These are phyloP conservation scores for Ceratocystis colombiana DNA, from an alignment of 2,329 filamentous ascomycete species.

Conservation along the genomic window DNA sequence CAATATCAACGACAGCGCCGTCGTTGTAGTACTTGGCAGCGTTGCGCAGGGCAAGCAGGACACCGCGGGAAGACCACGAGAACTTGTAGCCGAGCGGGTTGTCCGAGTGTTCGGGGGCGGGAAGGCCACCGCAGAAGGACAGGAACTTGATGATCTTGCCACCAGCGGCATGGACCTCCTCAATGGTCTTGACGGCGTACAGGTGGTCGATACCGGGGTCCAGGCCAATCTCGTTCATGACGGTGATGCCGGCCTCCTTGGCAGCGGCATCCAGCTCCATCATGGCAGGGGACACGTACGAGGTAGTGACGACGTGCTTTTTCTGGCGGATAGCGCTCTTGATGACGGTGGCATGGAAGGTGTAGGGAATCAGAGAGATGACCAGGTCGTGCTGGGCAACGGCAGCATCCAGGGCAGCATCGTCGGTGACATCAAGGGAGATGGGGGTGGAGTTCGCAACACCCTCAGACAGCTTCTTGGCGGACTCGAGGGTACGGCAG, in stretches of 20 bases:
- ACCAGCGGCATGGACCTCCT: constrained; percentile 73
- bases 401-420: constrained; percentile 65
- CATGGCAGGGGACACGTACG: constrained; percentile 89
- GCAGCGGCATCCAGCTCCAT: constrained; percentile 69
- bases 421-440: constrained; percentile 73
- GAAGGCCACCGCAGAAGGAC: constrained; percentile 74
- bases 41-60: constrained; percentile 78
- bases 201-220: constrained; percentile 64
- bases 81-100: constrained; percentile 89
- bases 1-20: constrained; percentile 60
- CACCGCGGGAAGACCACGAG: constrained; percentile 69
- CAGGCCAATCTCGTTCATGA: constrained; percentile 90
- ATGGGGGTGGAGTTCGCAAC: constrained; percentile 65
- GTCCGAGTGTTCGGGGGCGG: constrained; percentile 60
- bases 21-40: constrained; percentile 73
- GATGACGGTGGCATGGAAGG: constrained; percentile 78
- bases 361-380: constrained; percentile 83
- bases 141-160: constrained; percentile 78
- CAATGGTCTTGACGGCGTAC: constrained; percentile 80
- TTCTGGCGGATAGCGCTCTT: constrained; percentile 86
- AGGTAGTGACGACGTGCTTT: constrained; percentile 94
- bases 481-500: constrained; percentile 68
- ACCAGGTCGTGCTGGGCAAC: constrained; percentile 70
- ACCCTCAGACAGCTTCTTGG: constrained; percentile 62
- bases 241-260: constrained; percentile 87